A percentile compares a stretch with the other conserved stretches of the same genome.
Evolutionary conservation across 768 basidiomycete species (phyloP).

Genomic region (Boletus pseudo-olivaceus): DNA sequence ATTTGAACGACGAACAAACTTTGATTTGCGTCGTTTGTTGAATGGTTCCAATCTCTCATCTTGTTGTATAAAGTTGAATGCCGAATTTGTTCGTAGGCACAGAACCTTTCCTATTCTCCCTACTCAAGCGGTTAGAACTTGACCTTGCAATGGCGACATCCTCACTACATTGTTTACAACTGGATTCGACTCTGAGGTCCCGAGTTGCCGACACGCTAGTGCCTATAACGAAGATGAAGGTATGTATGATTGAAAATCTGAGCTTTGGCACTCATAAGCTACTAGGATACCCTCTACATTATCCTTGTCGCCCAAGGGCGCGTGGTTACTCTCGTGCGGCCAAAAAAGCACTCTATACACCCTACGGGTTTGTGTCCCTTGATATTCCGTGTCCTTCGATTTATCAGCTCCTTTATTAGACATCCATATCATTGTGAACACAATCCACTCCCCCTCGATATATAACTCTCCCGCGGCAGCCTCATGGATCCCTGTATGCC

Average conservation of each 20-base stretch:
- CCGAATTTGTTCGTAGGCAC: constrained; percentile 52
- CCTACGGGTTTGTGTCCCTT: constrained; percentile 62
- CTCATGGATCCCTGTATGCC: constrained; percentile 92
- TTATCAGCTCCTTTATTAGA: constrained; percentile 39
- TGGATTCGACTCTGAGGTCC: constrained; percentile 67
- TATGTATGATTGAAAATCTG: constrained; percentile 21
- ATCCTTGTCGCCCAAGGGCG: constrained; percentile 75
- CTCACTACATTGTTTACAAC: constrained; percentile 73
- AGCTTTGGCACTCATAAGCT: background rate
- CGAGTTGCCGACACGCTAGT: constrained; percentile 79
- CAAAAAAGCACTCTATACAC: constrained; percentile 92
- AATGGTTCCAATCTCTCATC: constrained; percentile 43
- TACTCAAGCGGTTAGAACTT: constrained; percentile 66
- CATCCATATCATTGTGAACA: constrained; percentile 90
- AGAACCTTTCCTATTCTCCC: constrained; percentile 71
- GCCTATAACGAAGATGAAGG: constrained; percentile 78
- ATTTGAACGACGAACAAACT: constrained; percentile 88
- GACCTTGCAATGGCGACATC: constrained; percentile 83
- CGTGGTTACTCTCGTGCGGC: constrained; percentile 84
- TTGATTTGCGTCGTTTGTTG: constrained; percentile 77
- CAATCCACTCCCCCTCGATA: constrained; percentile 78
- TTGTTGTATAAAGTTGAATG: background rate
- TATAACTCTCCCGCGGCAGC: constrained; percentile 75
- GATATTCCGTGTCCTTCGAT: background rate
- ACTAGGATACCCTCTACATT: constrained; percentile 86